Evolutionary conservation across 208 protist species (phyloP).

Genomic region (Acanthamoeba lenticulata): DNA sequence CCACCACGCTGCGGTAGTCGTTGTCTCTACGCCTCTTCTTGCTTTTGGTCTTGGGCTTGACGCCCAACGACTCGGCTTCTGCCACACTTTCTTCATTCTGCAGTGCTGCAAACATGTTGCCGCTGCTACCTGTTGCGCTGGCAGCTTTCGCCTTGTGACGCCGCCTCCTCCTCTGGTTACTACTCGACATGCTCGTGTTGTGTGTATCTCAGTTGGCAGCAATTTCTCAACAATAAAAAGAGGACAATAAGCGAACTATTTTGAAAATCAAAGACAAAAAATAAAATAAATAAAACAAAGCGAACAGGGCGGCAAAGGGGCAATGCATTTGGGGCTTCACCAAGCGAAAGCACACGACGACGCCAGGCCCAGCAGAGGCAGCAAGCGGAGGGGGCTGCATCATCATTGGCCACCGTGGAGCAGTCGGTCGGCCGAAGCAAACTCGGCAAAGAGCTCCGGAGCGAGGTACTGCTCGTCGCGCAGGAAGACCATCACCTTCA

Average conservation of each 20-base stretch:
- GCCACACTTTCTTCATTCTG: neutral
- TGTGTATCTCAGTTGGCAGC: neutral
- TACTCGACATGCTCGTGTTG: neutral
- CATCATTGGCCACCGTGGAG: no score
- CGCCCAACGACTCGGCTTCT: neutral
- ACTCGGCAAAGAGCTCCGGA: constrained; percentile 24
- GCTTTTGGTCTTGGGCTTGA: neutral
- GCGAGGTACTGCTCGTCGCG: neutral
- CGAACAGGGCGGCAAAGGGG: no score
- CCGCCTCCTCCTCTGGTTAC: neutral
- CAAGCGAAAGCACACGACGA: no score
- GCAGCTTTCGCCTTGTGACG: neutral
- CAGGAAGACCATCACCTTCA: constrained; percentile 20
- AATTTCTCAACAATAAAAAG: no score
- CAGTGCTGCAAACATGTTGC: neutral
- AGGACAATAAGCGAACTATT: neutral
- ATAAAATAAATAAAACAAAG: no score
- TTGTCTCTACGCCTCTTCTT: neutral
- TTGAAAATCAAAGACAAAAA: no score
- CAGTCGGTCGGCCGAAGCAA: neutral
- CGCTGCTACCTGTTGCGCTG: neutral
- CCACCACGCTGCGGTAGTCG: neutral
- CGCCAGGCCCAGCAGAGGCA: no score
- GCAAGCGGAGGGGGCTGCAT: no score
- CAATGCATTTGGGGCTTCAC: no score